These are phyloP conservation scores for Candida mattraensis DNA, from an alignment of 805 yeast genomes.

Conservation along the genomic window DNA sequence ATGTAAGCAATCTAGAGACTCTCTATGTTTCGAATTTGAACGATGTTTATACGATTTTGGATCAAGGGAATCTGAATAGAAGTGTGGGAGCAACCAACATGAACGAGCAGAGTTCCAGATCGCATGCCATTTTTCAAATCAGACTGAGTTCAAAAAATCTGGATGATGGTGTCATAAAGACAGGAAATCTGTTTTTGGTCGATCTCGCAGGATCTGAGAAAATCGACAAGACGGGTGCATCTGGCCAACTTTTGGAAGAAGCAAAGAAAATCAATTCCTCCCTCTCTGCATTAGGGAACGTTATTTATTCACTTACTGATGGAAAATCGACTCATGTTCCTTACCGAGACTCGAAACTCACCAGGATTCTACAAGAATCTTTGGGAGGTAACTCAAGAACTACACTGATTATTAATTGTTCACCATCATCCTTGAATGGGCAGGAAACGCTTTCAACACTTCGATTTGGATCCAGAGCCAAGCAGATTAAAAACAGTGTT, in stretches of 20 bases:
- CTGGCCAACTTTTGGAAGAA: conserved; percentile 74
- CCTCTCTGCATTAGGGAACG: conserved; percentile 74
- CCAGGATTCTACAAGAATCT: conserved; percentile 75
- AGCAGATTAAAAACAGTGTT: conserved; percentile 62
- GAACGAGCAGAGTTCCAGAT: conserved; percentile 74
- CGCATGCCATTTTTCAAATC: conserved; percentile 77
- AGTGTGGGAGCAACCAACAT: conserved; percentile 62
- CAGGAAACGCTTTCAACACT: conserved; percentile 70
- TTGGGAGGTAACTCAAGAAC: conserved; percentile 84
- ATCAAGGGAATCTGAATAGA: conserved; percentile 57
- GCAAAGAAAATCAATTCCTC: conserved; percentile 83
- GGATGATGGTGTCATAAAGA: conserved; percentile 55
- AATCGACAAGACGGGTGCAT: conserved; percentile 73
- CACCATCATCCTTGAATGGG: conserved; percentile 57
- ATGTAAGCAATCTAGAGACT: conserved; percentile 68
- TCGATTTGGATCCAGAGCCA: conserved; percentile 74
- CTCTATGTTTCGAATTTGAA: conserved; percentile 55
- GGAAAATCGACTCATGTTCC: conserved; percentile 65
- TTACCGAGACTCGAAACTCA: conserved; percentile 75
- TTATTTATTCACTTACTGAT: conserved; percentile 76
- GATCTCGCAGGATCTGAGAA: conserved; percentile 90
- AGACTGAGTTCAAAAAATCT: conserved; percentile 60
- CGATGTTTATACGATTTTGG: conserved; percentile 59
- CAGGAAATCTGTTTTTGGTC: conserved; percentile 68
- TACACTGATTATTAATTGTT: conserved; percentile 69